Conservation (phyloP, 2,329 filamentous ascomycete genomes). For the Acrocalymma vagum region DNA sequence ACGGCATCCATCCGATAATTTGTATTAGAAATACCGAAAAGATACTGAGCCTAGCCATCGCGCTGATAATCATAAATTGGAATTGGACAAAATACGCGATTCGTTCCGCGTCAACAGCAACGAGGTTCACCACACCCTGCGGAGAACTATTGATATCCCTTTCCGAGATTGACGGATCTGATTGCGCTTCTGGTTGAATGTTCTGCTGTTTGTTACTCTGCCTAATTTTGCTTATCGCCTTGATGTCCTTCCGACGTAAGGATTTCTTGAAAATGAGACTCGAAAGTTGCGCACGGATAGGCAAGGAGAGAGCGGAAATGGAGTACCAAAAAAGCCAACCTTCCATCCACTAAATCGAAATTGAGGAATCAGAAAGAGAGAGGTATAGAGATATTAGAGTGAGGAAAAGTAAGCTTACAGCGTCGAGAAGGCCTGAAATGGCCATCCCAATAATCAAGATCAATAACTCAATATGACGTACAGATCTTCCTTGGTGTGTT, state of each 20-base stretch:
- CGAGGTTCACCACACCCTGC: slow-evolving; percentile 79
- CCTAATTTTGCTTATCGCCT: slow-evolving; percentile 54
- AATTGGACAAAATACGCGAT: slow-evolving; percentile 74
- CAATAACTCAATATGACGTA: slow-evolving; percentile 1
- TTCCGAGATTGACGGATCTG: slow-evolving; percentile 55
- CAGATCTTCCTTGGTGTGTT: slow-evolving; percentile 1
- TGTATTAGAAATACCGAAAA: slow-evolving; percentile 72
- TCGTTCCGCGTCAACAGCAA: slow-evolving; percentile 77
- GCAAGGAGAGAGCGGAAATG: slow-evolving; percentile 2
- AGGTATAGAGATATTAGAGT: neutral
- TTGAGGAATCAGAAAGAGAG: slow-evolving; percentile 1
- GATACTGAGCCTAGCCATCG: slow-evolving; percentile 69
- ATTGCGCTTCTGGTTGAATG: slow-evolving; percentile 45
- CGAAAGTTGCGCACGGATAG: slow-evolving; percentile 69
- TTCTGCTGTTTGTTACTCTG: neutral
- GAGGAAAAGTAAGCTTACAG: slow-evolving; percentile 2
- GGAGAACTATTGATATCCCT: slow-evolving; percentile 63
- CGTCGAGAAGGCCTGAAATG: slow-evolving; percentile 3
- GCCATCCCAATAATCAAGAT: slow-evolving; percentile 2
- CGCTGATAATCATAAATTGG: slow-evolving; percentile 71
- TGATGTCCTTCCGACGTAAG: slow-evolving; percentile 79
- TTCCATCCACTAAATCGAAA: slow-evolving; percentile 7
- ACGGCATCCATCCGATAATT: slow-evolving; percentile 64
- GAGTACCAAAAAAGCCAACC: slow-evolving; percentile 6
- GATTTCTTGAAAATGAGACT: slow-evolving; percentile 80